Evolutionary conservation across 2,329 filamentous ascomycete species (phyloP).

Genomic region (Aspergillus pseudoviridinutans): DNA sequence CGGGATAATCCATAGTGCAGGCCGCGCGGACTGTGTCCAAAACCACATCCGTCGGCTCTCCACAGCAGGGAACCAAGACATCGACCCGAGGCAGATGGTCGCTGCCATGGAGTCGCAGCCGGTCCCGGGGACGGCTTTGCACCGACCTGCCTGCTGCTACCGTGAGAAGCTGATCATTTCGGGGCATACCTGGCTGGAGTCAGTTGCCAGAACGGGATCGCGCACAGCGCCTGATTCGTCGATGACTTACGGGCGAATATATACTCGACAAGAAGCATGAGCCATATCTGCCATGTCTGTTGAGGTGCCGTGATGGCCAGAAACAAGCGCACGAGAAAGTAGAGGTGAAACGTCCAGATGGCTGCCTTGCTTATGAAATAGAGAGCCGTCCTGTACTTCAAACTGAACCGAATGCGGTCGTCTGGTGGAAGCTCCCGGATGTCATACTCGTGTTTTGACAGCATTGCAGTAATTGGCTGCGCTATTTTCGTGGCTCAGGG

Average conservation of each 20-base stretch:
- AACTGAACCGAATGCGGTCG: constrained; percentile 9
- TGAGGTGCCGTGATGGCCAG: constrained; percentile 5
- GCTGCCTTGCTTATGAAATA: constrained; percentile 13
- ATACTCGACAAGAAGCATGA: constrained; percentile 23
- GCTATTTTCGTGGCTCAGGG: background rate
- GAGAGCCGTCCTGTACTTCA: constrained; percentile 16
- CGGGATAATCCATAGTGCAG: constrained; percentile 53
- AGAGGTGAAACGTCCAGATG: constrained; percentile 16
- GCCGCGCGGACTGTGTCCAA: constrained; percentile 56
- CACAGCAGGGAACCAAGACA: constrained; percentile 56
- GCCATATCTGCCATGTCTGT: constrained; percentile 23
- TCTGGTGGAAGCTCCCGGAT: constrained; percentile 21
- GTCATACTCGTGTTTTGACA: constrained; percentile 6
- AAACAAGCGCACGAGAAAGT: constrained; percentile 17
- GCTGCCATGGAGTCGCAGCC: constrained; percentile 25
- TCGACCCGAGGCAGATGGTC: constrained; percentile 52
- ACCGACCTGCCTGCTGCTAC: constrained; percentile 13
- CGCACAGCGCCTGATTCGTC: background rate
- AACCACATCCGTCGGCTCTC: constrained; percentile 54
- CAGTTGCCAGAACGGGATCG: background rate
- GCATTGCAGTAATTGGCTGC: constrained; percentile 2
- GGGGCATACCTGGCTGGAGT: constrained; percentile 14
- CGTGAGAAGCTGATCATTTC: constrained; percentile 23
- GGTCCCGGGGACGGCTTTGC: constrained; percentile 10
- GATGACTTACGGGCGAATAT: constrained; percentile 21